A percentile compares a stretch with the other conserved stretches of the same genome.
Conservation (phyloP, 345 rosid genomes). For the Moringa oleifera region DNA sequence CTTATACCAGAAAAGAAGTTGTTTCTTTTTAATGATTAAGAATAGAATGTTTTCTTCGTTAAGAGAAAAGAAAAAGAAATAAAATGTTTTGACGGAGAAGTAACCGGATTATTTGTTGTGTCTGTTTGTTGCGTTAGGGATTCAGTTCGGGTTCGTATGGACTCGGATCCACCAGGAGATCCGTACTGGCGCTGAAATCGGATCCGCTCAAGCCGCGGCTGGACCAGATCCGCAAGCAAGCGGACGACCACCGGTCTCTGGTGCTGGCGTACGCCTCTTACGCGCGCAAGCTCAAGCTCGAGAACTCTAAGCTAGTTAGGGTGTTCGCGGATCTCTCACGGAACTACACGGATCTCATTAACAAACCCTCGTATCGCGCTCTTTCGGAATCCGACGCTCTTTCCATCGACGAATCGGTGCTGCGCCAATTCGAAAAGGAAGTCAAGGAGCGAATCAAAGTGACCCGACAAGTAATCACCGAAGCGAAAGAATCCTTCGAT, state of each 20-base stretch:
- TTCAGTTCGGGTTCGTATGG: conserved; percentile 28
- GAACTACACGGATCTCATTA: conserved; percentile 75
- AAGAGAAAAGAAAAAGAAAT: too few species aligned
- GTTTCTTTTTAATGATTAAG: too few species aligned
- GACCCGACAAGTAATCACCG: conserved; percentile 81
- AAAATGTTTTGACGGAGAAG: background rate
- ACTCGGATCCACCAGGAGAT: conserved; percentile 60
- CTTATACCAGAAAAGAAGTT: conserved; percentile 4
- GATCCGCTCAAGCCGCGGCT: conserved; percentile 87
- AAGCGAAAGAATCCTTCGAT: conserved; percentile 91
- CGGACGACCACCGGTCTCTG: conserved; percentile 85
- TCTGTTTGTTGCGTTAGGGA: conserved; percentile 31
- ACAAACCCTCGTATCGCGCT: conserved; percentile 57
- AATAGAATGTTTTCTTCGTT: too few species aligned
- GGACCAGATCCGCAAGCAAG: conserved; percentile 94
- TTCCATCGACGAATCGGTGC: conserved; percentile 56
- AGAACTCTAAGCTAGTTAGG: conserved; percentile 83
- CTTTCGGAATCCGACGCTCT: conserved; percentile 58
- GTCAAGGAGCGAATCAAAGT: conserved; percentile 88
- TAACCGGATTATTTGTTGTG: background rate
- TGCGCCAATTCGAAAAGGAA: conserved; percentile 87
- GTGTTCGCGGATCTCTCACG: conserved; percentile 81
- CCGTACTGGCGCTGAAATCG: conserved; percentile 71
- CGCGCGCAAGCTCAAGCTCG: conserved; percentile 92
- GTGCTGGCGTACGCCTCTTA: conserved; percentile 83